These are phyloP conservation scores for Glebionis coronaria DNA, from an alignment of 129 eudicot genomes.

Conservation along the genomic window DNA sequence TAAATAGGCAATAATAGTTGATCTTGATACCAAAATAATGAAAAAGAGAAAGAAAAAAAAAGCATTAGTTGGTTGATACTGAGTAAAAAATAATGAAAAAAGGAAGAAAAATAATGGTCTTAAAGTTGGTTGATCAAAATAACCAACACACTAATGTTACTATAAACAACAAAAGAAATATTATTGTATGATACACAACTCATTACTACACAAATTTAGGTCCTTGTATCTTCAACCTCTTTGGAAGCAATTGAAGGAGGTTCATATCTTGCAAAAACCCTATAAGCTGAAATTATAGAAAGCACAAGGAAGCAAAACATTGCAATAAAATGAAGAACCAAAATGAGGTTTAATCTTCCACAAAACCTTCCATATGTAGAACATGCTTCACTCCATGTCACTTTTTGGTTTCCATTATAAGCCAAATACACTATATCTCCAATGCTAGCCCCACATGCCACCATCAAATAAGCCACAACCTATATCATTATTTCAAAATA, in stretches of 20 bases:
- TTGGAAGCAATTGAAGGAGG: conserved; percentile 57
- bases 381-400: conserved; percentile 95
- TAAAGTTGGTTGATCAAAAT: conserved; percentile 9
- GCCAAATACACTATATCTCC: conserved; percentile 70
- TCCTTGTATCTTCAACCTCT: conserved; percentile 41
- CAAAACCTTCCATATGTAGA: conserved; percentile 76
- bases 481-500: conserved; percentile 14
- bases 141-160: neutral
- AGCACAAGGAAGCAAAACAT: conserved; percentile 58
- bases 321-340: conserved; percentile 59
- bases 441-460: conserved; percentile 70
- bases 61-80: neutral
- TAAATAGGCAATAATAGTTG: no score
- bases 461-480: conserved; percentile 82
- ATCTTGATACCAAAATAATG: neutral
- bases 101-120: neutral
- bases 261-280: conserved; percentile 65
- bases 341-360: conserved; percentile 49
- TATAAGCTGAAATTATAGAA: conserved; percentile 80
- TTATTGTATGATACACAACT: conserved; percentile 15
- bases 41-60: neutral
- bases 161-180: neutral
- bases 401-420: conserved; percentile 63
- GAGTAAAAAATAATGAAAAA: neutral
- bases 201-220: conserved; percentile 9